phyloP scores from a whole-genome alignment of 495 filamentous ascomycete species.

The Aspergillus nanangensis region DNA sequence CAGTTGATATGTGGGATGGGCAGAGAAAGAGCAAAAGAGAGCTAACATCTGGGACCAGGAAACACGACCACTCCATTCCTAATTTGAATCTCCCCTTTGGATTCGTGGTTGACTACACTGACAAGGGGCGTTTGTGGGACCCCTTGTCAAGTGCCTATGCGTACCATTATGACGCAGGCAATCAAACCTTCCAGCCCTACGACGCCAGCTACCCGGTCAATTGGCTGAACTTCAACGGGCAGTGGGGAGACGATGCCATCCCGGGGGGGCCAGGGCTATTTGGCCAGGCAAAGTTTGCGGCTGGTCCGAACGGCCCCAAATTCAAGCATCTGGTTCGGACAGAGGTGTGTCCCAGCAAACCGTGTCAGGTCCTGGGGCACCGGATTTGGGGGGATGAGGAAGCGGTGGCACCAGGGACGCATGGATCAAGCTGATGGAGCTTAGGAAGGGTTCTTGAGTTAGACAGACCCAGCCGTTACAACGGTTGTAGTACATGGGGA shows the following conservation, averaged over 20 bases:
- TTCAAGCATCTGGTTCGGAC: slow-evolving; percentile 47
- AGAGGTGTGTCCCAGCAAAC: slow-evolving; percentile 38
- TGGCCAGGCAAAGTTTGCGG: slow-evolving; percentile 41
- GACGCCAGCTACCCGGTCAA: slow-evolving; percentile 34
- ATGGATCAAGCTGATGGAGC: neutral
- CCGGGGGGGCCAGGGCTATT: slow-evolving; percentile 47
- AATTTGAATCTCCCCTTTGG: slow-evolving; percentile 58
- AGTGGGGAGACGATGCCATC: slow-evolving; percentile 57
- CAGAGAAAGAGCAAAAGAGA: too few relatives aligned
- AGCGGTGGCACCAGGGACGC: neutral
- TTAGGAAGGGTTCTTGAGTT: too few relatives aligned
- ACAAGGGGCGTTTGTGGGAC: slow-evolving; percentile 53
- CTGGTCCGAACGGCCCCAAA: slow-evolving; percentile 52
- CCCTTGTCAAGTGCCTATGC: slow-evolving; percentile 45
- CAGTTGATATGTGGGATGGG: too few relatives aligned
- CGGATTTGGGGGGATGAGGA: slow-evolving; percentile 14
- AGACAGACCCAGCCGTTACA: too few relatives aligned
- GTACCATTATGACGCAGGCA: slow-evolving; percentile 42
- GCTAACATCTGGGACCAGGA: slow-evolving; percentile 16
- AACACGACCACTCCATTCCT: slow-evolving; percentile 60
- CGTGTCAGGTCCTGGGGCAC: slow-evolving; percentile 32
- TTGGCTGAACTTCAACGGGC: slow-evolving; percentile 50
- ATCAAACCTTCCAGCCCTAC: slow-evolving; percentile 38
- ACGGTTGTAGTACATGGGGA: neutral
- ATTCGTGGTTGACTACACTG: slow-evolving; percentile 57